Base-by-base conservation (phyloP, 495 filamentous ascomycete genomes). In the Penicillium steckii region DNA sequence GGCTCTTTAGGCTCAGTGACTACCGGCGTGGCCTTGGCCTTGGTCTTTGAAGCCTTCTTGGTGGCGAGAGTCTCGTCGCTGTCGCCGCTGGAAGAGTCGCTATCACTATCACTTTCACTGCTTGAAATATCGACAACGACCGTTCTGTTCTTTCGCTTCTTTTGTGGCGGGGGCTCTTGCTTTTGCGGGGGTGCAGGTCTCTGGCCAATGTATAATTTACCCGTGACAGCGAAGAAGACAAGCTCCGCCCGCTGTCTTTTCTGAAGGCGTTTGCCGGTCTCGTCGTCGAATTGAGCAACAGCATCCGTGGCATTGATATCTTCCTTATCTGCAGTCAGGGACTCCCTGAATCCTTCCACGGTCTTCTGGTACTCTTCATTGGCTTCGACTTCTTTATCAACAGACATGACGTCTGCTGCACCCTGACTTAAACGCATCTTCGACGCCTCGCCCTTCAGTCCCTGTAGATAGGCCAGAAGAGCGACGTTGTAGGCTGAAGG, bases 391-490 rank as follows among this genome's bases (percentile, higher is more conserved):
- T 77, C 71, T 12, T 64, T 58, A 50, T 82, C 79, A 17, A 55
- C 64, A 50, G 70, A 71, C 33, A 74, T 74, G 46, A 82, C 72
- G 30, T 83, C 77, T 46, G 76, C 72, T 4, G 87, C 86, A 17
- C 75, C 73, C 53, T 86, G 76, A n/a, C 80, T 75, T 44, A 90
- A 68, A 22, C 86, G 76, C 25, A 60, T 56, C 48, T 77, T 84
- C 56, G 77, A 88, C 46, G 59, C 81, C 38, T 77, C 77, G 15
- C 89, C 86, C 71, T 86, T 81, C 57, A 94, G 64, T 26, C 88
- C 89, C 38, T 77, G 72, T 47, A 95, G 73, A 66, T 95, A 95
- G 18, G 74, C 66, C 52, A 85, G 75, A 22, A 95, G 81, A 8
- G 82, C 75, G 17, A 74, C 56, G 50, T 87, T 81, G 62, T 90